Evolutionary conservation across 2,329 filamentous ascomycete species (phyloP), one percentile per base, ranked within the genome.

Genomic region (Fusarium robinianum): DNA sequence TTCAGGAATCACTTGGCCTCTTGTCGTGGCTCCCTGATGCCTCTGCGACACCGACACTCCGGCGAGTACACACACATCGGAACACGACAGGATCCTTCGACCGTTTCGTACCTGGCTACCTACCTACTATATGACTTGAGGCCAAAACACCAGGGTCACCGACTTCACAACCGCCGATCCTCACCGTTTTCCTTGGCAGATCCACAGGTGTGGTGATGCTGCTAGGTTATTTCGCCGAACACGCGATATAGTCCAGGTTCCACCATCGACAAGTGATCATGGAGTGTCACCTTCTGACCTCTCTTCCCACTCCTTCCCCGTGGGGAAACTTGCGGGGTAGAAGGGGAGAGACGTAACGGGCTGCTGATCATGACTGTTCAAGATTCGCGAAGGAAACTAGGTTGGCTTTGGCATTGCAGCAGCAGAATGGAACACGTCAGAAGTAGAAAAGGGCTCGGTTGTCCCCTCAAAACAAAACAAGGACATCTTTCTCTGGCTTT

Each of bases 261-360:
- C 18, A n/a, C 41, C 34, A 17, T 41, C 32, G 26, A 35, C 21
- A 23, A 18, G 22, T 35, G 30, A 27, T 18, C 17, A 17, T 8
- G 30, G n/a, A n/a, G n/a, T n/a, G n/a, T n/a, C n/a, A n/a, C n/a
- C n/a, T n/a, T n/a, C n/a, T n/a, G n/a, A n/a, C n/a, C n/a, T n/a
- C n/a, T n/a, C n/a, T n/a, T 33, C 48, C 31, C 35, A 41, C 46
- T 24, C 34, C 21, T 46, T 46, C 53, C 55, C 55, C 55, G 44
- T 50, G 53, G 55, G 55, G 55, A 54, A 52, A 16, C 40, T 33
- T 16, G 55, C 50, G 52, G 53, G 53, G 46, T 38, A 47, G 4
- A 10, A 34, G 3, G 19, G 16, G 8, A 9, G 12, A 17, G 14
- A 39, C 26, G 10, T 8, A 51, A 29, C 36, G 27, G 34, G 21